Evolutionary conservation across 2,329 filamentous ascomycete species (phyloP).

Genomic region (Xylariaceae sp.): DNA sequence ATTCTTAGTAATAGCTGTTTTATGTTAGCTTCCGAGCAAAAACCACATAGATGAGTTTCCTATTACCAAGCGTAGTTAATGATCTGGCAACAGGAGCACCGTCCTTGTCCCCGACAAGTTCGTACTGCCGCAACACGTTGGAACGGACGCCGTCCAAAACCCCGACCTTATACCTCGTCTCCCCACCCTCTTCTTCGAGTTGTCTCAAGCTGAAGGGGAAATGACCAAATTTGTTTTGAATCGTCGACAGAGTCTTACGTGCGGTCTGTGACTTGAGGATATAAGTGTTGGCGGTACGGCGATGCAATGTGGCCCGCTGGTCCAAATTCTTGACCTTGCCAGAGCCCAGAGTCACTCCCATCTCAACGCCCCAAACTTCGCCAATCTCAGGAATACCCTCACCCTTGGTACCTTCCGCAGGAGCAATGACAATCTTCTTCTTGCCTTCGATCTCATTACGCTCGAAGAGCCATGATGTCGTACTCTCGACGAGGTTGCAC

Average conservation of each 20-base stretch:
- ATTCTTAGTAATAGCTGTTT: slow-evolving; percentile 92
- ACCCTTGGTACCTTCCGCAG: slow-evolving; percentile 85
- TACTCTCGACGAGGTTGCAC: slow-evolving; percentile 94
- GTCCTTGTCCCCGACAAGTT: slow-evolving; percentile 94
- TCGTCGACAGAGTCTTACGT: slow-evolving; percentile 89
- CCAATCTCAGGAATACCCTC: slow-evolving; percentile 87
- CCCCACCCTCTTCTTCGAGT: slow-evolving; percentile 93
- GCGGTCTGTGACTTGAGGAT: slow-evolving; percentile 93
- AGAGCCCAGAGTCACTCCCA: slow-evolving; percentile 86
- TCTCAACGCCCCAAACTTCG: slow-evolving; percentile 97
- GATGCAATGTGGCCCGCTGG: slow-evolving; percentile 89
- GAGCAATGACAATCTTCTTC: slow-evolving; percentile 96
- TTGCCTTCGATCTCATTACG: slow-evolving; percentile 95
- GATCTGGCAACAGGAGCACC: slow-evolving; percentile 82
- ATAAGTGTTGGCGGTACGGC: slow-evolving; percentile 90
- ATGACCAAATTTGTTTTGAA: slow-evolving; percentile 94
- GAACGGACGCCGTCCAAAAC: slow-evolving; percentile 95
- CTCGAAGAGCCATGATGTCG: slow-evolving; percentile 95
- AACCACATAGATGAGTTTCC: not conserved
- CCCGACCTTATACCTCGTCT: slow-evolving; percentile 75
- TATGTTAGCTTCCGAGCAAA: slow-evolving; percentile 30
- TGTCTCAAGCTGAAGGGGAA: slow-evolving; percentile 99
- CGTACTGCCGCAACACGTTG: slow-evolving; percentile 93
- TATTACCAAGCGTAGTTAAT: slow-evolving; percentile 86
- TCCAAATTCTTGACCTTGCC: slow-evolving; percentile 95